These are phyloP conservation scores for Hericium erinaceus DNA, from an alignment of 768 basidiomycete genomes.

Conservation along the genomic window DNA sequence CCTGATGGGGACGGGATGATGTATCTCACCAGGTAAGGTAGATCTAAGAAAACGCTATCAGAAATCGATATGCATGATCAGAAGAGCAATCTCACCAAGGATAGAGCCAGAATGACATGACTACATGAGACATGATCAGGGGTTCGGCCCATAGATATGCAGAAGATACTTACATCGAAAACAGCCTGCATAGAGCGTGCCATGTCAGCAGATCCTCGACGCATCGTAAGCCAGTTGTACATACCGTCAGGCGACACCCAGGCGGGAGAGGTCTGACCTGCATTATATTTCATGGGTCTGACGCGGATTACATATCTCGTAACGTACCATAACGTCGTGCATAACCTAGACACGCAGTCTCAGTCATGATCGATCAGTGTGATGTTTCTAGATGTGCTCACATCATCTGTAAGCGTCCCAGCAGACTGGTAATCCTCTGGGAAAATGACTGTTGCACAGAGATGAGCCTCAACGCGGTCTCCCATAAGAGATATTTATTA, in stretches of 20 bases:
- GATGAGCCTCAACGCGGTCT: background rate
- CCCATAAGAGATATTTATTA: background rate
- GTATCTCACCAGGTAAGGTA: conserved; percentile 7
- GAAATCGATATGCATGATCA: background rate
- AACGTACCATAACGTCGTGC: conserved; percentile 9
- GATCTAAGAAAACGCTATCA: background rate
- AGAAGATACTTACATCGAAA: conserved; percentile 10
- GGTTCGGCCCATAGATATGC: background rate
- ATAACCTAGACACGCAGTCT: conserved; percentile 3
- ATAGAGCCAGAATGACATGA: conserved; percentile 36
- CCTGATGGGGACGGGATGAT: background rate
- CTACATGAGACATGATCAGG: conserved; percentile 8
- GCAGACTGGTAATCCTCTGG: conserved; percentile 37
- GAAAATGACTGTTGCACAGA: conserved; percentile 26
- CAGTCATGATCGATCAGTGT: conserved; percentile 3
- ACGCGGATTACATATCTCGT: too few species aligned
- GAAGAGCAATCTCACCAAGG: conserved; percentile 19
- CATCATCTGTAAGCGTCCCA: conserved; percentile 41
- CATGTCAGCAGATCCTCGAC: background rate
- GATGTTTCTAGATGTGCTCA: conserved; percentile 16
- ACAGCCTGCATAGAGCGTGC: conserved; percentile 5
- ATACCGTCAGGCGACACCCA: conserved; percentile 38
- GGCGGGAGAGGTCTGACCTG: conserved; percentile 32
- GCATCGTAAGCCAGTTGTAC: background rate
- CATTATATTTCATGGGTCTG: background rate